Evolutionary conservation across 495 filamentous ascomycete genomes (phyloP), one percentile per base, ranked within the genome.

Genomic region (Aspergillus cristatus): DNA sequence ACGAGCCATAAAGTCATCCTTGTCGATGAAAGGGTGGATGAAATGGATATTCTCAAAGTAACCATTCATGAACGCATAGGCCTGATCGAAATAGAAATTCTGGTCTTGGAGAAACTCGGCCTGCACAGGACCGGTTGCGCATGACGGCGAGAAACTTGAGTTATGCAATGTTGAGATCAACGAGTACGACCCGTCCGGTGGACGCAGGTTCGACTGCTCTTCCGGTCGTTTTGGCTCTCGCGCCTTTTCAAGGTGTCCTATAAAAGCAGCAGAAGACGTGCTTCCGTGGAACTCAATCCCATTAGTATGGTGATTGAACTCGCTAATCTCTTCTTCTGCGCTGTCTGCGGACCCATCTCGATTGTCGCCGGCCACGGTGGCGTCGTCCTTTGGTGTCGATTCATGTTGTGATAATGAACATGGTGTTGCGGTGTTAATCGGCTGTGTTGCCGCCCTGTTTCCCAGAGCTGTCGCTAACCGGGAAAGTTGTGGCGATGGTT

Each of bases 41-140:
- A 61, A 62, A 31, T 66, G 62, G 4, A 66, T 57, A 34, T 62
- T 63, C 39, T 62, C 58, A 32, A 66, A 66, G 43, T 66, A 66
- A 5, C 60, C 62, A 44, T 57, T 62, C 48, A 66, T 66, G 24
- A 66, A 66, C 1, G 58, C 40, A 44, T 66, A 58, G 1, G 62
- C 62, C 15, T 62, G 54, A 7, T 62, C 60, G 17, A 66, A 63
- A 30, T 66, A 64, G 32, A 59, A 66, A 18, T 62, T 64, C 3
- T 57, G 51, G 12, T 55, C 48, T 7, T 53, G 52, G 18, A 63
- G 43, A 14, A 48, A 40, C 7, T 42, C 40, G 8, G 45, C 39
- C 28, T 57, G 54, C 7, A 41, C 51, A 20, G 57, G 40, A 8
- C 48, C 55, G 10, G 48, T 43, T 26, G 51, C 36, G 35, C 38